Evolutionary conservation across 2,329 filamentous ascomycete species (phyloP).

Genomic region (Dactylellina drechsleri): DNA sequence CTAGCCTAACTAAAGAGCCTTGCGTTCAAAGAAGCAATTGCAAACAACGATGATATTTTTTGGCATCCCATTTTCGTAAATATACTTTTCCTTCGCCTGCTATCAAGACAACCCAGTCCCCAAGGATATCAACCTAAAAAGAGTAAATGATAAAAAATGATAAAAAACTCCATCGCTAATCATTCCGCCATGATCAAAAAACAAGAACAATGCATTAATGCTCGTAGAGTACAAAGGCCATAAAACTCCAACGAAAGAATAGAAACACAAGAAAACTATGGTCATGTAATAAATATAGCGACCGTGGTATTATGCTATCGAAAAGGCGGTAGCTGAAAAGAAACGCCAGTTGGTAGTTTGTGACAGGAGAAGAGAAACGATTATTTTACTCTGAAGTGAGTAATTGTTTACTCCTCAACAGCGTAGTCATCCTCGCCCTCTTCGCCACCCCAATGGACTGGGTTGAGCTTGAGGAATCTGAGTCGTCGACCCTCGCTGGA

Average conservation of each 20-base stretch:
- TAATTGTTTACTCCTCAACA: conserved; percentile 58
- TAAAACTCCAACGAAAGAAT: conserved; percentile 41
- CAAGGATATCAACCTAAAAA: conserved; percentile 25
- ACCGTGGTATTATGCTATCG: conserved; percentile 47
- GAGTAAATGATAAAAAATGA: conserved; percentile 1
- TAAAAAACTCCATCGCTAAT: conserved; percentile 32
- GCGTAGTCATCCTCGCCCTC: conserved; percentile 69
- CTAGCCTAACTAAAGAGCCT: conserved; percentile 11
- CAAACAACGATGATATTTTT: conserved; percentile 33
- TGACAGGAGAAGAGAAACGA: conserved; percentile 18
- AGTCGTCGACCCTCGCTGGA: conserved; percentile 62
- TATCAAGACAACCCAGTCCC: conserved; percentile 51
- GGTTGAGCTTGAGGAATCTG: conserved; percentile 72
- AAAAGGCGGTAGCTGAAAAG: conserved; percentile 13
- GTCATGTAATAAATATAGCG: conserved; percentile 44
- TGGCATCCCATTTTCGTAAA: conserved; percentile 44
- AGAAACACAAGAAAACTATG: conserved; percentile 2
- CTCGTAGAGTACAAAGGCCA: conserved; percentile 12
- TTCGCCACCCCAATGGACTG: conserved; percentile 72
- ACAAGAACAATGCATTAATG: conserved; percentile 13
- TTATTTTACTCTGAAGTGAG: not conserved
- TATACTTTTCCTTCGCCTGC: conserved; percentile 30
- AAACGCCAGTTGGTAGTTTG: conserved; percentile 44
- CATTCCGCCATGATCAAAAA: conserved; percentile 14
- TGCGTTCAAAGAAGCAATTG: conserved; percentile 11